Base-by-base conservation (phyloP, 495 filamentous ascomycete genomes). In the Bryoglossum gracile region DNA sequence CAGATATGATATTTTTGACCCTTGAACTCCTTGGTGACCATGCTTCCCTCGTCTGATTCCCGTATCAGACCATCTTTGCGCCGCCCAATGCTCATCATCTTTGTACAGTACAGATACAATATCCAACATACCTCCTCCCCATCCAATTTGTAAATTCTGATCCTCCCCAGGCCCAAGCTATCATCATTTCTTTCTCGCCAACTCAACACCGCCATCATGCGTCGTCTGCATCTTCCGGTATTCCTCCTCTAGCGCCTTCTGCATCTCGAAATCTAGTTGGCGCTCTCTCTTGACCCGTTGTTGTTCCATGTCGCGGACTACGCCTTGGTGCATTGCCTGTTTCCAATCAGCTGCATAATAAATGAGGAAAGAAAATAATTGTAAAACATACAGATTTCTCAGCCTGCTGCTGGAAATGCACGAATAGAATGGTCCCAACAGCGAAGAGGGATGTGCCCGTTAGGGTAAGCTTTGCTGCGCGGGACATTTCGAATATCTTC, bases 281-380 rank as follows among this genome's bases (percentile, higher is more conserved):
- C 94, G 81, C 63, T 94, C 86, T 55, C 77, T 75, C 69, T 95
- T 95, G 41, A 96, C 60, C 25, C 83, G 80, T 60, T 95, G 89
- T 63, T 94, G 91, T 59, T 97, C 90, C 71, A 95, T 86, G 57
- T 97, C 94, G 35, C 90, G 86, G 56, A 96, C 71, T 6, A 99
- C 92, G 13, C 94, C 94, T 48, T 80, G 78, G 62, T 99, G 92
- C 92, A 99, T 99, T 34, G 87, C 86, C 91, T 95, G 61, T 21
- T 22, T 19, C 21, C 49, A 47, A 54, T 55, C 41, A 43, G 43
- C 51, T 41, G 30, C 10, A 48, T 50, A 5, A 13, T 23, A 41
- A 50, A 41, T 37, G 49, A 32, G 24, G 19, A 17, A 11, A 38
- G 46, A 25, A 28, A 54, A 26, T n/a, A n/a, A n/a, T n/a, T n/a